Percentiles rank a stretch among this genome's conserved stretches.
Conservation (phyloP, 2,329 filamentous ascomycete species). For the Cercospora beticola region DNA sequence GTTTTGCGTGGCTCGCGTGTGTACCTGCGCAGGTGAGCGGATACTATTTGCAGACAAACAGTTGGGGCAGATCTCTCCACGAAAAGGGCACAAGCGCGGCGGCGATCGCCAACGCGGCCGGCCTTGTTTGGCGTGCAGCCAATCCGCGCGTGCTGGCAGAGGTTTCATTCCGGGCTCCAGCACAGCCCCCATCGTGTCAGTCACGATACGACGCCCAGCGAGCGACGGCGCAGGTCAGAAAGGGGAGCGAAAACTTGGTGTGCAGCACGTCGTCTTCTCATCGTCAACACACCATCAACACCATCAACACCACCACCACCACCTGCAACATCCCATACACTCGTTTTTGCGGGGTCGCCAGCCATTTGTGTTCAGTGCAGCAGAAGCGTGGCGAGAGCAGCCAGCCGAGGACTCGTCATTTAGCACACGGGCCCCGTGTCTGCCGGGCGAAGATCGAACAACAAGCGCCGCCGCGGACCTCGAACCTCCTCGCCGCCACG, state of each 20-base stretch:
- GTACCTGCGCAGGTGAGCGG: neutral
- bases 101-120: neutral
- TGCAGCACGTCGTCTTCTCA: too few relatives aligned
- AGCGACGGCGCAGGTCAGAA: neutral
- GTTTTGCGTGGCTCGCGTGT: neutral
- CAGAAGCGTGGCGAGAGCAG: neutral
- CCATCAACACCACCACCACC: neutral
- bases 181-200: slow-evolving; percentile 3
- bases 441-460: neutral
- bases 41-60: neutral
- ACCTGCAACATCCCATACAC: neutral
- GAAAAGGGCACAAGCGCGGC: neutral
- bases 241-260: neutral
- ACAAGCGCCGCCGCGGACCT: neutral
- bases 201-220: neutral
- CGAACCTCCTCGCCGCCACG: neutral
- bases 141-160: neutral
- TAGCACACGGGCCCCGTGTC: neutral
- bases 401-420: neutral
- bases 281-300: neutral
- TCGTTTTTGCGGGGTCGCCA: neutral
- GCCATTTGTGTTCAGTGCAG: neutral
- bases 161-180: neutral
- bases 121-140: neutral
- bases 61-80: slow-evolving; percentile 1